These are phyloP conservation scores for Chenopodium quinoa DNA, from an alignment of 148 eudicot species.

Conservation along the genomic window DNA sequence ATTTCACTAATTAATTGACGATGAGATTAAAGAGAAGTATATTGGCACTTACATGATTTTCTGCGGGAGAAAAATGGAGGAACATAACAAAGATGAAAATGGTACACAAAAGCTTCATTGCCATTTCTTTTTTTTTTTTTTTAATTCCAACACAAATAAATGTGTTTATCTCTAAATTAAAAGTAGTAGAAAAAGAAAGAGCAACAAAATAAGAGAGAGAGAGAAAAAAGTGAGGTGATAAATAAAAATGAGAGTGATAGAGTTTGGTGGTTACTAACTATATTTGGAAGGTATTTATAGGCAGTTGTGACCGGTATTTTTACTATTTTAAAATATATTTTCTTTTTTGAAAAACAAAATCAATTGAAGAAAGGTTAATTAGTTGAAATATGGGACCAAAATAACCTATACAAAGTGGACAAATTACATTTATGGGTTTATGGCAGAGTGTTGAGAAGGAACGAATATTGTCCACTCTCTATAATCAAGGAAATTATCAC, in stretches of 20 bases:
- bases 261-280: constrained; percentile 7
- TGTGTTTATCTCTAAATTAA: background rate
- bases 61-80: constrained; percentile 21
- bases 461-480: too few relatives aligned
- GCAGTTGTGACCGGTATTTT: constrained; percentile 14
- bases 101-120: constrained; percentile 11
- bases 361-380: too few relatives aligned
- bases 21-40: too few relatives aligned
- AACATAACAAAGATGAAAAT: constrained; percentile 15
- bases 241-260: background rate
- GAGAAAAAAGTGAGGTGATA: background rate
- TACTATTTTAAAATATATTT: background rate
- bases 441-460: too few relatives aligned
- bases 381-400: too few relatives aligned
- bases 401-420: too few relatives aligned
- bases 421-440: too few relatives aligned
- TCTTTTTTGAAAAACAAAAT: too few relatives aligned
- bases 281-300: constrained; percentile 27
- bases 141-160: background rate
- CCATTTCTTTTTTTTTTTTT: background rate
- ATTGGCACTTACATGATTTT: constrained; percentile 18
- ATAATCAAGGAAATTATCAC: too few relatives aligned
- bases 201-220: background rate
- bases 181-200: background rate
- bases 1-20: too few relatives aligned